Evolutionary conservation across 1,139 yeast species (phyloP), one percentile per base, ranked within the genome.

Genomic region (Diutina siamensis): DNA sequence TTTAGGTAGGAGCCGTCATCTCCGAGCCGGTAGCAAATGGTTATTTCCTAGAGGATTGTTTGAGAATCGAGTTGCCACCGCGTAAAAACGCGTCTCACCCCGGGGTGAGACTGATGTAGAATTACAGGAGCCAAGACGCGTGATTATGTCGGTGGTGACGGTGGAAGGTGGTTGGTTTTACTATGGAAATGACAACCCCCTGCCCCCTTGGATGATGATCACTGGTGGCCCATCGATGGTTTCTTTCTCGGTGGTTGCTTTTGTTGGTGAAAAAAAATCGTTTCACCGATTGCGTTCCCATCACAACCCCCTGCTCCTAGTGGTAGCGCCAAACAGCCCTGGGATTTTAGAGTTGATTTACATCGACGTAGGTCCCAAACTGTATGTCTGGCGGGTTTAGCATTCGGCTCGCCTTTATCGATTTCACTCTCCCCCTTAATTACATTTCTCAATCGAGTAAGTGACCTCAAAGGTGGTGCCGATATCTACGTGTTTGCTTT

Each of bases 51-150:
- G 38, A 35, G 38, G n/a, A 35, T 35, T 35, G 38, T 35, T 35
- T 19, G 13, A 20, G 9, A 35, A 35, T 32, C 20, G 38, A 21
- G 22, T 35, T 35, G 38, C 38, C 38, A 35, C 38, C 38, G 38
- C 38, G 38, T 35, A 5, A 10, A 25, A 7, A 25, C 28, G 28
- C 28, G 28, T 25, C 28, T 25, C 28, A 25, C 28, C 28, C 28
- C 28, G 28, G 21, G 21, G 13, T 35, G 40, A n/a, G 27, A 18
- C n/a, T 15, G 38, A 8, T 35, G 38, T 4, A 22, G 38, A 4
- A 22, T 35, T 22, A 35, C 22, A 7, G 10, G 22, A 18, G 10
- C 22, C 19, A 22, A 9, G 38, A 22, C 4, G 38, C 19, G 38
- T 18, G 38, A 22, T 35, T 21, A 27, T 27, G 31, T 7, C 31